phyloP scores from a whole-genome alignment of 2,329 filamentous ascomycete genomes.

The Rhynchosporium agropyri region DNA sequence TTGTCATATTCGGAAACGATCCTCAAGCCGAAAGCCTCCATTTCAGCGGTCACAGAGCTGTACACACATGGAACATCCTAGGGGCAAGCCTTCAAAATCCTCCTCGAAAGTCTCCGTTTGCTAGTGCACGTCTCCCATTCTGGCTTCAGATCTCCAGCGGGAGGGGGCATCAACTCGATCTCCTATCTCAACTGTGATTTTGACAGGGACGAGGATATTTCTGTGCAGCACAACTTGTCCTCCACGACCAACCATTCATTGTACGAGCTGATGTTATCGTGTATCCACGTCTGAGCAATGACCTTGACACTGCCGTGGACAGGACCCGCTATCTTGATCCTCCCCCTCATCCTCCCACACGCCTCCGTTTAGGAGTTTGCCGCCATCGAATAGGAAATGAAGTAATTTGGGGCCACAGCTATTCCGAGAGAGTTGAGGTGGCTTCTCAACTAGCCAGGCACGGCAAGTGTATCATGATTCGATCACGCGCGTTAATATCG shows the following conservation, averaged over 20 bases:
- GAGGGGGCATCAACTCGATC: slow-evolving; percentile 20
- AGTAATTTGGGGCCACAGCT: slow-evolving; percentile 2
- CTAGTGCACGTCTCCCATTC: slow-evolving; percentile 34
- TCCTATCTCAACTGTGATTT: slow-evolving; percentile 12
- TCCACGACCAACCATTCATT: slow-evolving; percentile 3
- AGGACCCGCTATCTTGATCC: slow-evolving; percentile 21
- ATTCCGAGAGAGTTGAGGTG: slow-evolving; percentile 15
- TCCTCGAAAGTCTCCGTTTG: slow-evolving; percentile 22
- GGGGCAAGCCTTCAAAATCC: slow-evolving; percentile 17
- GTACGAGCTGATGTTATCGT: slow-evolving; percentile 15
- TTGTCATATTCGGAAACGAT: slow-evolving; percentile 13
- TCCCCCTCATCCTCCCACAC: slow-evolving; percentile 17
- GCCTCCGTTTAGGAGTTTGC: slow-evolving; percentile 11
- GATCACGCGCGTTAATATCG: slow-evolving; percentile 2
- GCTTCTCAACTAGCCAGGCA: slow-evolving; percentile 25
- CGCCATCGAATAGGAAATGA: slow-evolving; percentile 14
- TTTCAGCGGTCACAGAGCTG: slow-evolving; percentile 9
- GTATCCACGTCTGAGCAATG: slow-evolving; percentile 13
- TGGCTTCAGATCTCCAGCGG: slow-evolving; percentile 30
- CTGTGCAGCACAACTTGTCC: slow-evolving; percentile 25
- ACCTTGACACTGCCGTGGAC: slow-evolving; percentile 13
- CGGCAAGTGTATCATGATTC: slow-evolving; percentile 23
- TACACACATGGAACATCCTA: slow-evolving; percentile 28
- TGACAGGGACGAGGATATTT: slow-evolving; percentile 28
- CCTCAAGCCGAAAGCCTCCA: slow-evolving; percentile 16